Conservation (phyloP, 2,329 filamentous ascomycete species). For the Piedraia hortae region DNA sequence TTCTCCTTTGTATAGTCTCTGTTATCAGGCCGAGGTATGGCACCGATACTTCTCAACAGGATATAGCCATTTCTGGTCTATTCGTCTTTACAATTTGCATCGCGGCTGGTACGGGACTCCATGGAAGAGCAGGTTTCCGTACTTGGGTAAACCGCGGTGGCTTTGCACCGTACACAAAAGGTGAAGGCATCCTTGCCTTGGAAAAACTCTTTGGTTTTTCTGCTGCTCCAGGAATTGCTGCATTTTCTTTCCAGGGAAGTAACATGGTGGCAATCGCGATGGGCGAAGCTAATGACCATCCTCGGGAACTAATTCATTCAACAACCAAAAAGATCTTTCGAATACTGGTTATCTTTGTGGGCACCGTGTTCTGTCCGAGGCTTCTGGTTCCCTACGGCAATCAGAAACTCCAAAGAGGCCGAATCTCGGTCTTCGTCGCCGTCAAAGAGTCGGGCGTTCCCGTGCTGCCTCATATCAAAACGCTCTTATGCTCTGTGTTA, state of each 20-base stretch:
- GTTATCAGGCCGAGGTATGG: no score
- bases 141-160: constrained; percentile 16
- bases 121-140: constrained; percentile 32
- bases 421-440: constrained; percentile 38
- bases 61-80: constrained; percentile 21
- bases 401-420: constrained; percentile 13
- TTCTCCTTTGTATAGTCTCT: no score
- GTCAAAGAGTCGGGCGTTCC: constrained; percentile 32
- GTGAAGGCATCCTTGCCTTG: constrained; percentile 6
- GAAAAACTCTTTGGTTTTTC: constrained; percentile 22
- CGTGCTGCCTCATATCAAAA: constrained; percentile 37
- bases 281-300: constrained; percentile 25
- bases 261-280: constrained; percentile 26
- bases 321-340: constrained; percentile 14
- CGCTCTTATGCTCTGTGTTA: constrained; percentile 39
- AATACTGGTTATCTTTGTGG: constrained; percentile 14
- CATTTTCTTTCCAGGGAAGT: constrained; percentile 29
- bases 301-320: constrained; percentile 18
- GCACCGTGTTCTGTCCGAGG: constrained; percentile 13
- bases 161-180: constrained; percentile 14
- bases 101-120: constrained; percentile 16
- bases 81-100: constrained; percentile 17
- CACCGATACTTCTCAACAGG: no score
- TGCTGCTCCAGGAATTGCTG: constrained; percentile 27
- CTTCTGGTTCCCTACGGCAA: constrained; percentile 13